Base-by-base conservation (phyloP, 331 rosid genomes). In the Cydonia oblonga region DNA sequence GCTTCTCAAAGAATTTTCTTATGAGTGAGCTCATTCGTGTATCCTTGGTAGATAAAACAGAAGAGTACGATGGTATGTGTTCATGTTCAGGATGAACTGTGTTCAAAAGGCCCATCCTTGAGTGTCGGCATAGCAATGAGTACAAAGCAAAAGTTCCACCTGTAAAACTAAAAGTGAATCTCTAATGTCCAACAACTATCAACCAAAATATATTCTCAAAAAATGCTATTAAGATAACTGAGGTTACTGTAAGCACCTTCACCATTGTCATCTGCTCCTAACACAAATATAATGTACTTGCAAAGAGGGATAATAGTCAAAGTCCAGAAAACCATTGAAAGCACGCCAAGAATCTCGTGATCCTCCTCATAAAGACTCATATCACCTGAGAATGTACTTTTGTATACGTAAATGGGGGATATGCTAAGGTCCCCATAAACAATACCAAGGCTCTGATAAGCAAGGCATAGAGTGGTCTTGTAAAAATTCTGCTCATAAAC, bases 81-180 rank as follows among this genome's bases (percentile, higher is more conserved):
- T 76, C 70, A 51, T 69, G 23, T 24, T 70, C 22, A 51, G 33
- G 44, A 51, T 69, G 29, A 12, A 40, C 26, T 23, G 33, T 33
- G 57, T 38, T 52, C 24, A 70, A 74, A 53, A 75, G 52, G 56
- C 78, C 70, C 35, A 82, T 26, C 40, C 80, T 74, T 28, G 82
- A 64, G 49, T 78, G 80, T 38, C 77, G 70, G 30, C 86, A 82
- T 26, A 82, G 78, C 26, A 57, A 71, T 23, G 86, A 74, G 77
- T 82, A 82, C 78, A 82, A 40, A 9, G 82, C 86, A 82, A 82
- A 82, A 7, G 82, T 66, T 40, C 86, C 82, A 22, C 85, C 85
- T 77, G 79, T 68, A 73, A 30, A 68, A 74, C 52, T 9, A 66
- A 23, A 64, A 38, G 56, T 44, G 61, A 35, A 42, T 42, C 12